These are phyloP conservation scores for Euphrasia arctica DNA, from an alignment of 305 asterid genomes.

Conservation along the genomic window DNA sequence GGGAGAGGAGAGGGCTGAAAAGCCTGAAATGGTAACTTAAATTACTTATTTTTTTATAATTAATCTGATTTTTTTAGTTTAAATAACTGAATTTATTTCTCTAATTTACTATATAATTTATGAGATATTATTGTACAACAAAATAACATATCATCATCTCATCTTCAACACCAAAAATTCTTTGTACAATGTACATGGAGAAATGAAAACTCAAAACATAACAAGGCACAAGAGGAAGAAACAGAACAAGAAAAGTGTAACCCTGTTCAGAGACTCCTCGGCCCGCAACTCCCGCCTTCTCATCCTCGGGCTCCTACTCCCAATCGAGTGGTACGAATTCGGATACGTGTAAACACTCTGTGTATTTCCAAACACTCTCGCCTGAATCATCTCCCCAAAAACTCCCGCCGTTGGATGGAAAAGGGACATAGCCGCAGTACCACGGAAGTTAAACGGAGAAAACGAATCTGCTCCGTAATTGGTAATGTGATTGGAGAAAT, in stretches of 20 bases:
- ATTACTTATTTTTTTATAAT: too few species aligned
- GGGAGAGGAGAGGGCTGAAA: too few species aligned
- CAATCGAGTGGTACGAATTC: constrained; percentile 53
- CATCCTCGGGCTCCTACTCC: constrained; percentile 47
- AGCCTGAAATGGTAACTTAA: too few species aligned
- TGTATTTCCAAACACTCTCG: constrained; percentile 66
- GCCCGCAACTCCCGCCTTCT: constrained; percentile 67
- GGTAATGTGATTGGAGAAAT: constrained; percentile 3
- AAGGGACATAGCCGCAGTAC: constrained; percentile 12
- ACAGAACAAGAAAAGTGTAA: constrained; percentile 57
- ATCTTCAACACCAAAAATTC: not conserved
- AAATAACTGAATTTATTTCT: too few species aligned
- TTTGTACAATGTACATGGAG: constrained; percentile 30
- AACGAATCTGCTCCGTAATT: constrained; percentile 23
- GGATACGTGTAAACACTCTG: constrained; percentile 53
- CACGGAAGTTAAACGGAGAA: constrained; percentile 27
- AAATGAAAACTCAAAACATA: constrained; percentile 40
- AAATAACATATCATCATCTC: too few species aligned
- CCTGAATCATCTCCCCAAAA: constrained; percentile 85
- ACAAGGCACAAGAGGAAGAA: constrained; percentile 59
- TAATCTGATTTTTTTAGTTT: too few species aligned
- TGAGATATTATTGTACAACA: too few species aligned
- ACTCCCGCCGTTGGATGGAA: constrained; percentile 22
- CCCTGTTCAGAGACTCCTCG: constrained; percentile 56
- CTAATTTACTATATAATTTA: too few species aligned